Evolutionary conservation across 2,329 filamentous ascomycete genomes (phyloP).

Genomic region (Verticillium klebahnii): DNA sequence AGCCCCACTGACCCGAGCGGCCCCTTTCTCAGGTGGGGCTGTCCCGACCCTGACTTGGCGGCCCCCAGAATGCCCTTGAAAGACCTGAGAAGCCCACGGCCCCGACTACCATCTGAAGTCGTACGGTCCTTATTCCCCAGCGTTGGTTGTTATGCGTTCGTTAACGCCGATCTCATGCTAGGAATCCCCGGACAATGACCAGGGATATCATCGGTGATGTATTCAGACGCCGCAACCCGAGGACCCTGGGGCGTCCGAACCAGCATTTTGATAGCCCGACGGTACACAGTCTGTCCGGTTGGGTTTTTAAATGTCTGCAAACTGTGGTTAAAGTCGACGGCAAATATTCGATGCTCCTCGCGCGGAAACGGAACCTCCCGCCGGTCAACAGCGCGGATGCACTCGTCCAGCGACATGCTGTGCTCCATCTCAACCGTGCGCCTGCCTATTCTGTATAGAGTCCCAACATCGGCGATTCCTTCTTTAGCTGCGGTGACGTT

Average conservation of each 20-base stretch:
- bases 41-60: too few relatives aligned
- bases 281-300: conserved; percentile 1
- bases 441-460: conserved; percentile 4
- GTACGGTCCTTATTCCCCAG: too few relatives aligned
- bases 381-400: background rate
- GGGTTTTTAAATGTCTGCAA: background rate
- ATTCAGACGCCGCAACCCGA: conserved; percentile 1
- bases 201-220: conserved; percentile 4
- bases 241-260: background rate
- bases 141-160: background rate
- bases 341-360: conserved; percentile 2
- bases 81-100: too few relatives aligned
- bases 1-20: background rate
- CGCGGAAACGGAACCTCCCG: conserved; percentile 1
- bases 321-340: conserved; percentile 4
- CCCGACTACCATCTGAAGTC: too few relatives aligned
- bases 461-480: background rate
- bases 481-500: conserved; percentile 15
- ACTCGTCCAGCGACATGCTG: conserved; percentile 4
- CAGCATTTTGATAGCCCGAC: conserved; percentile 3
- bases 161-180: background rate
- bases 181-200: background rate
- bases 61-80: too few relatives aligned
- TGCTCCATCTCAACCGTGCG: conserved; percentile 6
- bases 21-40: too few relatives aligned